Percentiles rank a stretch among this genome's conserved stretches.
phyloP scores from a whole-genome alignment of 2,329 filamentous ascomycete genomes.

The Meredithiella fracta region DNA sequence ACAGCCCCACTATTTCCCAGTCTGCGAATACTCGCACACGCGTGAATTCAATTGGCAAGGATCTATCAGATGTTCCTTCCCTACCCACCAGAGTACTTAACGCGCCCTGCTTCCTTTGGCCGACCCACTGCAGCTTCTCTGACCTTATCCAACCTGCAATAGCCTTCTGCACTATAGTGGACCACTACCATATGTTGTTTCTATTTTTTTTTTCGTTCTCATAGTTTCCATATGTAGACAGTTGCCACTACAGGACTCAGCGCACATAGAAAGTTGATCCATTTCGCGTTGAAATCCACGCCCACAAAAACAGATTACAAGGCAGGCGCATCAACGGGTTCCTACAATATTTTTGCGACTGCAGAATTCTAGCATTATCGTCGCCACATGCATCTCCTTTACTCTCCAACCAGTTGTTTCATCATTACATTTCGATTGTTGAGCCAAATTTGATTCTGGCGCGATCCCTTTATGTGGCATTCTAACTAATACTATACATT shows the following conservation, averaged over 20 bases:
- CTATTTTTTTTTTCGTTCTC: not conserved
- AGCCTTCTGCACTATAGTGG: too few species aligned
- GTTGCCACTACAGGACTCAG: not conserved
- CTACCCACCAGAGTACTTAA: slow-evolving; percentile 3
- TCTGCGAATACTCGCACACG: not conserved
- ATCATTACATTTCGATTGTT: not conserved
- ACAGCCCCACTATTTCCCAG: not conserved
- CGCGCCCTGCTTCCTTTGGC: not conserved
- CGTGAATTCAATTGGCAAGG: slow-evolving; percentile 1
- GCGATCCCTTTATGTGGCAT: not conserved
- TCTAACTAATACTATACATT: not conserved
- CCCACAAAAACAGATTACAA: not conserved
- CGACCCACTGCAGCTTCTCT: not conserved
- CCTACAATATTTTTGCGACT: too few species aligned
- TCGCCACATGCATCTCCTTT: not conserved
- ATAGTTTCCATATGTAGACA: not conserved
- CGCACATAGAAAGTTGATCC: not conserved
- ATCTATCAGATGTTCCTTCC: slow-evolving; percentile 3
- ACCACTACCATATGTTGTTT: not conserved
- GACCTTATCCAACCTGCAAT: not conserved
- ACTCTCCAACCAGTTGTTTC: not conserved
- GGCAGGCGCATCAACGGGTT: not conserved
- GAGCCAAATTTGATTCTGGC: not conserved
- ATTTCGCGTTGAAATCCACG: not conserved
- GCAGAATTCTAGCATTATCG: not conserved